A percentile compares a stretch with the other conserved stretches of the same genome.
Evolutionary conservation across 1,284 basidiomycete genomes (phyloP).

Genomic region (Apiotrichum brassicae): DNA sequence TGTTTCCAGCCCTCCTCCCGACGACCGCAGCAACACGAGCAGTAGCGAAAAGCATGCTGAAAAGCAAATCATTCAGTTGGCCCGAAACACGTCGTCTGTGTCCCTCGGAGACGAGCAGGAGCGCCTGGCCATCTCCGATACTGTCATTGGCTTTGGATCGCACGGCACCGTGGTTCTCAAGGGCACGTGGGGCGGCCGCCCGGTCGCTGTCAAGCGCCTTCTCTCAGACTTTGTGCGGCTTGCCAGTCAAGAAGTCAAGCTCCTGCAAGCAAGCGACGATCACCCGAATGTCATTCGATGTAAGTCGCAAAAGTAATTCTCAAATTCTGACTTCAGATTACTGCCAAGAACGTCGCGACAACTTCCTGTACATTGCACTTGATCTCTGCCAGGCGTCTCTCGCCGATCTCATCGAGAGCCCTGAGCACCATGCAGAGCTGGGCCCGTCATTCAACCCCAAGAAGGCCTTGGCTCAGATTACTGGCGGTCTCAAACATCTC

Average conservation of each 20-base stretch:
- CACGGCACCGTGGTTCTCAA: conserved; percentile 93
- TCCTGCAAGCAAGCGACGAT: conserved; percentile 93
- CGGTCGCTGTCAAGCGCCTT: conserved; percentile 93
- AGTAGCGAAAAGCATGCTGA: conserved; percentile 13
- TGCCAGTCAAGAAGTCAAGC: conserved; percentile 85
- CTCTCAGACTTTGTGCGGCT: conserved; percentile 93
- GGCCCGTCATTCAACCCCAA: conserved; percentile 79
- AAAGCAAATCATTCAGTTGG: conserved; percentile 38
- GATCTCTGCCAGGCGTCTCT: conserved; percentile 93
- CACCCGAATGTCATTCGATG: conserved; percentile 96
- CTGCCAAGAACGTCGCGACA: conserved; percentile 87
- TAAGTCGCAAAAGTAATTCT: conserved; percentile 19
- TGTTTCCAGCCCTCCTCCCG: conserved; percentile 8
- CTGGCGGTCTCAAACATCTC: conserved; percentile 79
- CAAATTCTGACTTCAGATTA: conserved; percentile 55
- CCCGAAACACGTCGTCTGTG: conserved; percentile 30
- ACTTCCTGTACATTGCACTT: conserved; percentile 95
- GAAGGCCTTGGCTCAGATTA: conserved; percentile 78
- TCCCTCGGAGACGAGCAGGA: conserved; percentile 36
- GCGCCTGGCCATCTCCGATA: conserved; percentile 63
- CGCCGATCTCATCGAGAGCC: conserved; percentile 83
- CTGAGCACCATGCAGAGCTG: conserved; percentile 56
- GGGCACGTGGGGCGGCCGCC: conserved; percentile 88
- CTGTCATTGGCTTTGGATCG: conserved; percentile 81
- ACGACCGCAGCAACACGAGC: conserved; percentile 8